These are phyloP conservation scores for Remersonia thermophila DNA, from an alignment of 2,329 filamentous ascomycete species.

Conservation along the genomic window DNA sequence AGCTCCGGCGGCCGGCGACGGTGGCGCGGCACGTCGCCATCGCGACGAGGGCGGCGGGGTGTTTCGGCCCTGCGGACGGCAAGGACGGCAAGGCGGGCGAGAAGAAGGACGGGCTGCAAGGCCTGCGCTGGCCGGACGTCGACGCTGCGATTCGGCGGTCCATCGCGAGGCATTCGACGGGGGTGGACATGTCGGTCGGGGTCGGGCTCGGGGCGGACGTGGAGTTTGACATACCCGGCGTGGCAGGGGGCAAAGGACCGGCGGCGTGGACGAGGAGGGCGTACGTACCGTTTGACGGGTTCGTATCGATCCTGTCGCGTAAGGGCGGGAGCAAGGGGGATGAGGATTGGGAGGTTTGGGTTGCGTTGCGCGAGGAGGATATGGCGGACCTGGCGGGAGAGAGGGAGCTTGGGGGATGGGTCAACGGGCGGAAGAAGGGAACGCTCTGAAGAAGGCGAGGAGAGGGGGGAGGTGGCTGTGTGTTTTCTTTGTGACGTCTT, in stretches of 20 bases:
- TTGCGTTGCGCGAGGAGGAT: slow-evolving; percentile 6
- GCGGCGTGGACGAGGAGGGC: slow-evolving; percentile 4
- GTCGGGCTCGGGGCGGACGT: slow-evolving; percentile 3
- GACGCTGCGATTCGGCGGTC: not conserved
- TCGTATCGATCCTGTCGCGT: slow-evolving; percentile 3
- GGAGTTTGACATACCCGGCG: slow-evolving; percentile 6
- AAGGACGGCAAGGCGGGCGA: too few species aligned
- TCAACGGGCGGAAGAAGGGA: too few species aligned
- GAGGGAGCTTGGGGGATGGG: not conserved
- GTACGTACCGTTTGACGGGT: slow-evolving; percentile 3
- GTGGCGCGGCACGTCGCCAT: not conserved
- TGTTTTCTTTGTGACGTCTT: too few species aligned
- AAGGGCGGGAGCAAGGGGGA: slow-evolving; percentile 2
- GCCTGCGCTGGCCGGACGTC: not conserved
- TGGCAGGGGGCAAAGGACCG: not conserved
- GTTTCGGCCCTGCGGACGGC: not conserved
- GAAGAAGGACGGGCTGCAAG: too few species aligned
- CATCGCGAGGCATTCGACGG: slow-evolving; percentile 1
- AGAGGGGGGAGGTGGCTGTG: too few species aligned
- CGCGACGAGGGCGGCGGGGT: not conserved
- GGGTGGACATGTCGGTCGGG: slow-evolving; percentile 3
- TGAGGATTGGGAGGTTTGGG: slow-evolving; percentile 7
- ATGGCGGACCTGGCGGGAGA: not conserved
- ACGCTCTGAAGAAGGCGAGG: too few species aligned
- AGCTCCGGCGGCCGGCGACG: not conserved